Percentiles rank a stretch among this genome's conserved stretches.
phyloP scores from a whole-genome alignment of 2,329 filamentous ascomycete species.

The Taxawa tesnikishii region DNA sequence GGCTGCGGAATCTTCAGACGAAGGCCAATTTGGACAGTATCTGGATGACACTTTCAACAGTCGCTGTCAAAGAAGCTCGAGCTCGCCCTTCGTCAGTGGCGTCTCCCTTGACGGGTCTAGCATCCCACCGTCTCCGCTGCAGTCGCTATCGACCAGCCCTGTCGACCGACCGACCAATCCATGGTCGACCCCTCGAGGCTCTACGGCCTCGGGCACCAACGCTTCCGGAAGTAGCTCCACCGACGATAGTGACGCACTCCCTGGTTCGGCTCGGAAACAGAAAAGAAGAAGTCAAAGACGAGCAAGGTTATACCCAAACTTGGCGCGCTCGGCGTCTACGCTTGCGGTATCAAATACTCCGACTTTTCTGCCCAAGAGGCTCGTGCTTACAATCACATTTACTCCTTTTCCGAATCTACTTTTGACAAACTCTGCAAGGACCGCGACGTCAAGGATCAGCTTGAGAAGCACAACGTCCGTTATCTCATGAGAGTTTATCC shows the following conservation, averaged over 20 bases:
- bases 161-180: constrained; percentile 21
- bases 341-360: constrained; percentile 68
- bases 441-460: constrained; percentile 59
- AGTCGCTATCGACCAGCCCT: background rate
- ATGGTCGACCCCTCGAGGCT: constrained; percentile 38
- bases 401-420: constrained; percentile 83
- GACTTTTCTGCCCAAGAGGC: constrained; percentile 69
- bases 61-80: constrained; percentile 53
- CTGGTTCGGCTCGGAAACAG: constrained; percentile 43
- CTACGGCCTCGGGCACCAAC: constrained; percentile 43
- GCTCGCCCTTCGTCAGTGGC: constrained; percentile 60
- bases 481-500: constrained; percentile 94
- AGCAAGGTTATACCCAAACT: constrained; percentile 81
- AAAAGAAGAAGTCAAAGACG: constrained; percentile 47
- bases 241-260: constrained; percentile 63
- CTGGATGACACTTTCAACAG: constrained; percentile 21
- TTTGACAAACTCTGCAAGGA: constrained; percentile 72
- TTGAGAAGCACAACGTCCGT: constrained; percentile 83
- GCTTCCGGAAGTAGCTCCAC: constrained; percentile 48
- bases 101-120: constrained; percentile 45
- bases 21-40: constrained; percentile 29
- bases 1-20: too few relatives aligned
- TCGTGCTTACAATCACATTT: constrained; percentile 84
- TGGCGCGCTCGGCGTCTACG: constrained; percentile 72
- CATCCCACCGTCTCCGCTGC: constrained; percentile 33